phyloP scores from a whole-genome alignment of 2,329 filamentous ascomycete genomes.

The Aspergillus tamarii region DNA sequence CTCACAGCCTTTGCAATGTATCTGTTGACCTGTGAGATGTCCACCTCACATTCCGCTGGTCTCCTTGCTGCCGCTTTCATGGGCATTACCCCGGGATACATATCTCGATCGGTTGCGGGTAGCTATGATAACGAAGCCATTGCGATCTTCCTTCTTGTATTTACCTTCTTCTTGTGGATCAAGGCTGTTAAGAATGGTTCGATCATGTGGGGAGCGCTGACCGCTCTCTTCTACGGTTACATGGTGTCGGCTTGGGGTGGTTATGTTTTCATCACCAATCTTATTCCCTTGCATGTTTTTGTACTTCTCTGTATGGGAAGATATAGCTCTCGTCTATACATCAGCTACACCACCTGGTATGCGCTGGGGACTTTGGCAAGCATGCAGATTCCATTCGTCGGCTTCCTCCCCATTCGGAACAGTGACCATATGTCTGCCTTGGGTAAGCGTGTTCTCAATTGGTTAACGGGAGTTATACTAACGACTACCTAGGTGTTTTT shows the following conservation, averaged over 20 bases:
- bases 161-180: conserved; percentile 99
- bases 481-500: conserved; percentile 72
- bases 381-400: conserved; percentile 99
- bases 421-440: conserved; percentile 98
- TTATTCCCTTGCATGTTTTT: conserved; percentile 91
- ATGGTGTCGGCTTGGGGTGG: conserved; percentile 99
- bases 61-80: conserved; percentile 94
- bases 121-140: conserved; percentile 99
- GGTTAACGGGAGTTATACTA: conserved; percentile 17
- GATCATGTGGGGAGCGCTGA: conserved; percentile 92
- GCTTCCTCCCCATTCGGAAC: conserved; percentile 92
- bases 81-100: conserved; percentile 97
- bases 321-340: conserved; percentile 91
- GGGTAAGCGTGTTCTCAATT: conserved; percentile 58
- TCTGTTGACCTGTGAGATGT: conserved; percentile 96
- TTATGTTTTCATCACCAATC: conserved; percentile 98
- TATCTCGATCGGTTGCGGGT: conserved; percentile 94
- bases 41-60: conserved; percentile 89
- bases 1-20: conserved; percentile 92
- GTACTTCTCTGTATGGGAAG: conserved; percentile 95
- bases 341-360: conserved; percentile 98
- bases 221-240: conserved; percentile 97
- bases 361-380: conserved; percentile 91
- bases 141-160: conserved; percentile 96
- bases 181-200: conserved; percentile 97